Evolutionary conservation across 768 basidiomycete genomes (phyloP), one percentile per base, ranked within the genome.

Genomic region (Mycena albidolilacea): DNA sequence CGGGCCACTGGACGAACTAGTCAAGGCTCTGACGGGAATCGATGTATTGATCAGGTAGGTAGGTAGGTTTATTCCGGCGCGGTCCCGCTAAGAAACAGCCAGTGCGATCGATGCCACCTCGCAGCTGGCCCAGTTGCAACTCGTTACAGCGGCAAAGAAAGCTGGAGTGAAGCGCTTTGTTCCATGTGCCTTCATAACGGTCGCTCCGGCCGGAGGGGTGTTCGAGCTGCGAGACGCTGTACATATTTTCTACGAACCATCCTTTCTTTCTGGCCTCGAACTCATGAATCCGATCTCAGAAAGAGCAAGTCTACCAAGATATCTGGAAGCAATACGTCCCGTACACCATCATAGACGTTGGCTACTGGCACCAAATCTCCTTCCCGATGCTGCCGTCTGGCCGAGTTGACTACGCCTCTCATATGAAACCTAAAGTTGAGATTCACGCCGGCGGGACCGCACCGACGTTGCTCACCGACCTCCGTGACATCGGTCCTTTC

Each of bases 401-500:
- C 11, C 30, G 55, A 2, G 30, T 57, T n/a, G 55, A 57, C 55
- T 57, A 57, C 12, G 55, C 55, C 35, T 37, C 59, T 15, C 3
- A 54, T 15, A 15, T 44, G 0, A 60, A 30, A 7, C 60, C 59
- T 14, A 70, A 62, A 19, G 10, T 43, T 23, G 72, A 75, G 30
- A 55, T 79, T 37, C 77, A 78, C 74, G 78, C 71, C 1, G 58
- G 64, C 12, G 79, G 79, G 14, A 69, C 75, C 19, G 64, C 77
- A 52, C 74, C 75, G 46, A 67, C 64, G 8, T 73, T 78, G 30
- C 67, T 80, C 50, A 81, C 78, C 1, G 73, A 79, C 62, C 54
- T 77, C 15, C 54, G 77, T n/a, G 75, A 78, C 68, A 79, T 82
- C 67, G 80, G 80, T 2, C 55, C 30, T 1, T 81, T 78, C 73